Conservation (phyloP, 2,329 filamentous ascomycete genomes). For the Colletotrichum sp. region DNA sequence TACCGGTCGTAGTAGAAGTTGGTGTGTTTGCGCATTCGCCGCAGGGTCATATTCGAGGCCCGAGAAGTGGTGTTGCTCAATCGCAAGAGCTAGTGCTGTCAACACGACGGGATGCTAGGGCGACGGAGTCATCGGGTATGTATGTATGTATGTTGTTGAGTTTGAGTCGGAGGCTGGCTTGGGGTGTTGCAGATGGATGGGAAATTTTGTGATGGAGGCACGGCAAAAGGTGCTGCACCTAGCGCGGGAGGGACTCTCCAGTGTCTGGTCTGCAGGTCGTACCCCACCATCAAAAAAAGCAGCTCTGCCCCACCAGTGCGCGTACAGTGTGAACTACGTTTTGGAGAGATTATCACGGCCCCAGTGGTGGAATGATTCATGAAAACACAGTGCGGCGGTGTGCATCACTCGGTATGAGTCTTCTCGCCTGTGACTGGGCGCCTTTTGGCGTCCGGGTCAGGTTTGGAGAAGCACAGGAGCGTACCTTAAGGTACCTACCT, state of each 20-base stretch:
- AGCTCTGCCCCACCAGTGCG: neutral
- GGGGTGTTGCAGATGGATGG: neutral
- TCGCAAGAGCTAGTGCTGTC: neutral
- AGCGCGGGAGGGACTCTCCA: slow-evolving; percentile 3
- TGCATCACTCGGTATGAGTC: neutral
- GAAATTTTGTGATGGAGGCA: slow-evolving; percentile 18
- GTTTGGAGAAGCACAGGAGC: neutral
- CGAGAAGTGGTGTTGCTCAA: neutral
- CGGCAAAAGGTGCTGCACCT: neutral
- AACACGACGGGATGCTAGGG: neutral
- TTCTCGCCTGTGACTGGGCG: neutral
- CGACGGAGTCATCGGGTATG: neutral
- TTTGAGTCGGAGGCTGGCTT: neutral
- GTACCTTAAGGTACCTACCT: neutral
- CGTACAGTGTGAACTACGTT: neutral
- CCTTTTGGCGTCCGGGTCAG: neutral
- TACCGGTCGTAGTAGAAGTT: slow-evolving; percentile 8
- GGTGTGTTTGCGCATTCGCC: slow-evolving; percentile 14
- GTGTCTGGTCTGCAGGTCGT: slow-evolving; percentile 8
- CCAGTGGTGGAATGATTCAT: neutral
- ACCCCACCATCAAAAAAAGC: slow-evolving; percentile 22
- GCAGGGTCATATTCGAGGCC: slow-evolving; percentile 17
- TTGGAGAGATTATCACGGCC: neutral
- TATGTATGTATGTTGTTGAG: neutral
- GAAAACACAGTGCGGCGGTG: neutral